Conservation (phyloP, 1,284 basidiomycete genomes). For the Ceraceosorus guamensis region DNA sequence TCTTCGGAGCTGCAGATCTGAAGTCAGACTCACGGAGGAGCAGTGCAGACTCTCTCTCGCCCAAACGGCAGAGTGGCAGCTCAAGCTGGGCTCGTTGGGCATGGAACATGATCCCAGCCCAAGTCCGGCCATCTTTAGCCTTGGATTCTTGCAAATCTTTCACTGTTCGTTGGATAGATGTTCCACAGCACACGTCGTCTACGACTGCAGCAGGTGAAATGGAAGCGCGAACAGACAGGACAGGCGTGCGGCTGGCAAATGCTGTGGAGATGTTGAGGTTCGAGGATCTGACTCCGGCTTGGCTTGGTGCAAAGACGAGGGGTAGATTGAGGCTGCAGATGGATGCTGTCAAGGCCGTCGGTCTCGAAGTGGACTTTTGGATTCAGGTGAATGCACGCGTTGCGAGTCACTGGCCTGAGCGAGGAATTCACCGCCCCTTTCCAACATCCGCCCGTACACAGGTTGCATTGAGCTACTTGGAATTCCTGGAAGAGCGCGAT, state of each 20-base stretch:
- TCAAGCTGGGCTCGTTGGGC: slow-evolving; percentile 31
- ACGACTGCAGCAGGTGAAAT: neutral
- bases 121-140: slow-evolving; percentile 22
- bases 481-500: slow-evolving; percentile 31
- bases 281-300: slow-evolving; percentile 26
- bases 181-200: neutral
- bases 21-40: too few relatives aligned
- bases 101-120: slow-evolving; percentile 23
- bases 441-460: neutral
- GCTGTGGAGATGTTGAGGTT: slow-evolving; percentile 28
- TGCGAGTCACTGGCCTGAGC: neutral
- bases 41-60: too few relatives aligned
- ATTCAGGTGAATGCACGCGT: slow-evolving; percentile 18
- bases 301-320: slow-evolving; percentile 23
- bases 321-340: slow-evolving; percentile 26
- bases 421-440: neutral
- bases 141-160: slow-evolving; percentile 32
- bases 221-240: neutral
- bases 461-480: slow-evolving; percentile 30
- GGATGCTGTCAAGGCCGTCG: slow-evolving; percentile 25
- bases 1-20: slow-evolving; percentile 4
- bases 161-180: slow-evolving; percentile 29
- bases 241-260: neutral
- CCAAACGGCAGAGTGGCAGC: neutral
- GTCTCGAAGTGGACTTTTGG: slow-evolving; percentile 33